Conservation (phyloP, 495 filamentous ascomycete genomes). For the Penicillium tannophilum region DNA sequence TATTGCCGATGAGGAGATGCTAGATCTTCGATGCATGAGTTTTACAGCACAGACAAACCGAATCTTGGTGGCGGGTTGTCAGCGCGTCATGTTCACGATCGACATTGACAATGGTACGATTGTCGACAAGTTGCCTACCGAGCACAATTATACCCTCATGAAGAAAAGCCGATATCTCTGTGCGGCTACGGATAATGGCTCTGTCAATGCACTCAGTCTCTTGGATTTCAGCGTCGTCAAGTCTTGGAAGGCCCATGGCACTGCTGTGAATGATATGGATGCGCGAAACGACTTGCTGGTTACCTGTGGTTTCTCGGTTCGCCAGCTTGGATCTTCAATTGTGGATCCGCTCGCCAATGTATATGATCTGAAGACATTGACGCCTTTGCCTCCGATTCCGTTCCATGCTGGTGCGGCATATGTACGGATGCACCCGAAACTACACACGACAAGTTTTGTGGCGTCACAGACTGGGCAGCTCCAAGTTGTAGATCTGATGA, state of each 20-base stretch:
- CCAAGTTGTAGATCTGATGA: constrained; percentile 93
- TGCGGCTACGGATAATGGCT: constrained; percentile 81
- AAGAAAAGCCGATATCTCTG: constrained; percentile 88
- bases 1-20: constrained; percentile 74
- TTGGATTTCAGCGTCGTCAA: constrained; percentile 74
- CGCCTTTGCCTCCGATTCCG: constrained; percentile 82
- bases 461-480: constrained; percentile 88
- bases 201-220: constrained; percentile 83
- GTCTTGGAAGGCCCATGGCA: constrained; percentile 83
- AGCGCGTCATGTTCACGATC: constrained; percentile 84
- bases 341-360: constrained; percentile 92
- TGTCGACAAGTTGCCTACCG: constrained; percentile 69
- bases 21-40: constrained; percentile 86
- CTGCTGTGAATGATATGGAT: constrained; percentile 92
- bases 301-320: constrained; percentile 89
- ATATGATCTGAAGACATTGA: constrained; percentile 86
- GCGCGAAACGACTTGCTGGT: constrained; percentile 87
- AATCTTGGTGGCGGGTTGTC: constrained; percentile 83
- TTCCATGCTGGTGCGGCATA: constrained; percentile 91
- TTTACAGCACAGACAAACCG: constrained; percentile 86
- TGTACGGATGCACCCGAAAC: constrained; percentile 91
- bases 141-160: constrained; percentile 84
- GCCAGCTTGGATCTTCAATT: constrained; percentile 63
- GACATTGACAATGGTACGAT: constrained; percentile 86
- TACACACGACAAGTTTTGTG: constrained; percentile 90